A percentile compares a stretch with the other conserved stretches of the same genome.
Conservation (phyloP, 768 basidiomycete species). For the Omphalotus guepiniiformis region DNA sequence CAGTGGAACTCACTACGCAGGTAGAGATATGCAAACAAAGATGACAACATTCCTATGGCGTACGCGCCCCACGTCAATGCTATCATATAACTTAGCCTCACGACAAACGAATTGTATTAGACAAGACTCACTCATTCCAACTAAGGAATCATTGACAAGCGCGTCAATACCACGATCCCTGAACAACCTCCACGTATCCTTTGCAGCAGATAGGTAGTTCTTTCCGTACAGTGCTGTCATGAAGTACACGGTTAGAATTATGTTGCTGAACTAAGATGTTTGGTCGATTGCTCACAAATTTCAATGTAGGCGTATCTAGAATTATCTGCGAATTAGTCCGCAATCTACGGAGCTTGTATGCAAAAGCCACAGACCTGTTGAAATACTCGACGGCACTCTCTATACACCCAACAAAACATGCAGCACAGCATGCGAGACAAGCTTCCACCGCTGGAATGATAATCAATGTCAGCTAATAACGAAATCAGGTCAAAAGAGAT, state of each 20-base stretch:
- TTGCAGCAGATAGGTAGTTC: conserved; percentile 73
- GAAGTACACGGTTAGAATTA: not conserved
- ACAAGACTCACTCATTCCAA: conserved; percentile 62
- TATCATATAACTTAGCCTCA: conserved; percentile 18
- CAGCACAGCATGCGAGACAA: conserved; percentile 73
- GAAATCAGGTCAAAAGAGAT: not conserved
- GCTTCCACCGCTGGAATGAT: conserved; percentile 58
- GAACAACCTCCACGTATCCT: conserved; percentile 78
- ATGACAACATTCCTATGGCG: conserved; percentile 65
- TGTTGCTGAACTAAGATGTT: not conserved
- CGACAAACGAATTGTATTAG: conserved; percentile 1
- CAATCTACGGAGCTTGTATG: not conserved
- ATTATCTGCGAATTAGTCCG: not conserved
- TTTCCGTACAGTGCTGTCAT: conserved; percentile 75
- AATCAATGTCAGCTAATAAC: not conserved
- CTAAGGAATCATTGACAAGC: conserved; percentile 77
- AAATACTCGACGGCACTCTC: conserved; percentile 71
- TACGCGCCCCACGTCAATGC: conserved; percentile 82
- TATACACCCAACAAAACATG: conserved; percentile 72
- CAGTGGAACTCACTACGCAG: conserved; percentile 48
- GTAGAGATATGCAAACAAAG: conserved; percentile 75
- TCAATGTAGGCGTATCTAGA: conserved; percentile 76
- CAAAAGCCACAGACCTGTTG: conserved; percentile 48
- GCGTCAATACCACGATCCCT: conserved; percentile 79
- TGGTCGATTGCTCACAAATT: conserved; percentile 45